Conservation (phyloP, 345 rosid genomes). For the Cardamine resedifolia region DNA sequence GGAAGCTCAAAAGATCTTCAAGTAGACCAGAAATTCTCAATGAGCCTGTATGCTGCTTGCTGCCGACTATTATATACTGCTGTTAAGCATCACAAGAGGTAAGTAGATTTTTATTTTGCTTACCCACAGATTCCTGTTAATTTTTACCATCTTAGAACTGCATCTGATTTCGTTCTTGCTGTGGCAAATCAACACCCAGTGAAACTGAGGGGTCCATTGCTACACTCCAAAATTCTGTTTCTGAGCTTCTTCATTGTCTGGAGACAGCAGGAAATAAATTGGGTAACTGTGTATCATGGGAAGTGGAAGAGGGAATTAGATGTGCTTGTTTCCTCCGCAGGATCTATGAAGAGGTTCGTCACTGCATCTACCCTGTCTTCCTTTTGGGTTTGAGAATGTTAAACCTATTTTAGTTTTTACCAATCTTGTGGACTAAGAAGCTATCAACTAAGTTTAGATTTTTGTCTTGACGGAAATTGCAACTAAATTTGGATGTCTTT, state of each 20-base stretch:
- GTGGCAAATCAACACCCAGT: constrained; percentile 46
- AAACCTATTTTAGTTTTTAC: background rate
- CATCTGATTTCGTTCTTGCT: constrained; percentile 21
- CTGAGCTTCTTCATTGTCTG: constrained; percentile 66
- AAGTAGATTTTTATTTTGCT: constrained; percentile 3
- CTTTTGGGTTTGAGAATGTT: constrained; percentile 1
- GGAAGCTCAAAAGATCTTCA: constrained; percentile 32
- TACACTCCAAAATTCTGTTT: constrained; percentile 66
- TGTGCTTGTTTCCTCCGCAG: constrained; percentile 81
- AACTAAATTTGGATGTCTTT: background rate
- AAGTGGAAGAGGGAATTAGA: constrained; percentile 58
- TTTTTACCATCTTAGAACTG: constrained; percentile 7
- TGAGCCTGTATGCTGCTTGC: constrained; percentile 59
- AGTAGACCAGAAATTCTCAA: constrained; percentile 57
- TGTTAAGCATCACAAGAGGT: constrained; percentile 86
- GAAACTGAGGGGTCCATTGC: constrained; percentile 67
- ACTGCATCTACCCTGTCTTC: constrained; percentile 2
- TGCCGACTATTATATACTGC: constrained; percentile 71
- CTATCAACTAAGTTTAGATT: background rate
- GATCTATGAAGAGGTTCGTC: constrained; percentile 86
- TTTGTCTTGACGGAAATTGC: background rate
- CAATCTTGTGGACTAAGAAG: background rate
- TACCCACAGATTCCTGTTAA: constrained; percentile 13
- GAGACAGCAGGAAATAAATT: constrained; percentile 53
- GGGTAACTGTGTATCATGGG: constrained; percentile 50